phyloP scores from a whole-genome alignment of 257 asterid genomes.

The Salvia miltiorrhiza region DNA sequence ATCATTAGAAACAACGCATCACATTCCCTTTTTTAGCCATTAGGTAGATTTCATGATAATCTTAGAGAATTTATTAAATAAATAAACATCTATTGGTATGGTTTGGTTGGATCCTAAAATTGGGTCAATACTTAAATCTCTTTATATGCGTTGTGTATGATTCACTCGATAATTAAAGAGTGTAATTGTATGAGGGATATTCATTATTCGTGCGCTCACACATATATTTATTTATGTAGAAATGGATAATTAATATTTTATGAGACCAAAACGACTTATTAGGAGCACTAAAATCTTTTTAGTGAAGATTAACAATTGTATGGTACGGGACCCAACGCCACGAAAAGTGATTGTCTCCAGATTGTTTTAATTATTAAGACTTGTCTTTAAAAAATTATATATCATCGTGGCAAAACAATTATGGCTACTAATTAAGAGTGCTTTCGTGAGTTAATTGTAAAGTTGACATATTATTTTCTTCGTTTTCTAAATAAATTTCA shows the following conservation, averaged over 20 bases:
- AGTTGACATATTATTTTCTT: conserved; percentile 13
- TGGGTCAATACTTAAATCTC: background rate
- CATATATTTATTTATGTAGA: background rate
- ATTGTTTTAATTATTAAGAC: conserved; percentile 27
- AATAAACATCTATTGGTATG: background rate
- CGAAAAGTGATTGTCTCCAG: conserved; percentile 32
- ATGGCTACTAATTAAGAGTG: conserved; percentile 16
- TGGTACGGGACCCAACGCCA: conserved; percentile 43
- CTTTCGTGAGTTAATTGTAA: background rate
- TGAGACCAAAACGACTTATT: background rate
- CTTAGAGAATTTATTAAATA: background rate
- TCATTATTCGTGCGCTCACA: background rate
- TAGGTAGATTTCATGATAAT: conserved; percentile 24
- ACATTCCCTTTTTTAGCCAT: conserved; percentile 16
- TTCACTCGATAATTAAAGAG: background rate
- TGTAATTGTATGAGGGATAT: background rate
- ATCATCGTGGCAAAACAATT: background rate
- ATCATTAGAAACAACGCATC: conserved; percentile 31
- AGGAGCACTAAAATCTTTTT: conserved; percentile 21
- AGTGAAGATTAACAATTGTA: conserved; percentile 40
- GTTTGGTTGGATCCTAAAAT: conserved; percentile 15
- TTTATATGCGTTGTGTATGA: background rate
- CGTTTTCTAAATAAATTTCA: too few relatives aligned
- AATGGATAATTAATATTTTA: background rate
- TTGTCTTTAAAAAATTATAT: conserved; percentile 7